phyloP scores from a whole-genome alignment of 2,329 filamentous ascomycete species.

The Paecilomyces formosus region DNA sequence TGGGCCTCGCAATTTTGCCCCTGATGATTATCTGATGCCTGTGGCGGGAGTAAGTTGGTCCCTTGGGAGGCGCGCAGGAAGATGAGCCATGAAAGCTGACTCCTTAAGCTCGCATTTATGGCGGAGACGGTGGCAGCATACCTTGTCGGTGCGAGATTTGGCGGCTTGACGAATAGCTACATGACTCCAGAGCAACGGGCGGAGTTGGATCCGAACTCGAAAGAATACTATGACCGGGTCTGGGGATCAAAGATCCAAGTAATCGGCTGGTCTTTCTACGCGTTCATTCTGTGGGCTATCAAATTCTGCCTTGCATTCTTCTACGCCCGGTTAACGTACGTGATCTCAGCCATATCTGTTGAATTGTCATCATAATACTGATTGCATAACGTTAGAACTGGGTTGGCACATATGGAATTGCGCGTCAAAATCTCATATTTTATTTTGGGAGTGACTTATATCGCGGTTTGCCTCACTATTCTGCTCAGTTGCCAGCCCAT shows the following conservation, averaged over 20 bases:
- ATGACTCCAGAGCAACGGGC: conserved; percentile 46
- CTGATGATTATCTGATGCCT: conserved; percentile 51
- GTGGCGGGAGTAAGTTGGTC: conserved; percentile 38
- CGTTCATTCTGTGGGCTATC: conserved; percentile 44
- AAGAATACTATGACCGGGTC: conserved; percentile 41
- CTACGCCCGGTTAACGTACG: conserved; percentile 46
- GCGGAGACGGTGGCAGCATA: conserved; percentile 43
- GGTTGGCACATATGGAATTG: conserved; percentile 28
- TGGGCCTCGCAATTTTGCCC: conserved; percentile 40
- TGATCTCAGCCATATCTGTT: not conserved
- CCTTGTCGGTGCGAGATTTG: conserved; percentile 37
- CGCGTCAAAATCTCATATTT: conserved; percentile 45
- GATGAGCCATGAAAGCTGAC: not conserved
- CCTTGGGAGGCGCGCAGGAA: not conserved
- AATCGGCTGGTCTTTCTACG: conserved; percentile 48
- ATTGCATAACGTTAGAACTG: conserved; percentile 21
- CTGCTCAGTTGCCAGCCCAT: conserved; percentile 49
- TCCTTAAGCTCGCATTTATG: conserved; percentile 38
- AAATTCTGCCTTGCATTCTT: conserved; percentile 49
- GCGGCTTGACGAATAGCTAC: conserved; percentile 48
- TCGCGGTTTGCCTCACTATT: conserved; percentile 41
- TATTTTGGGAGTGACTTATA: conserved; percentile 41
- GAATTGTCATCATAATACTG: not conserved
- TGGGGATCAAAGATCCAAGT: conserved; percentile 46
- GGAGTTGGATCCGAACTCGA: conserved; percentile 34